phyloP scores from a whole-genome alignment of 139 green algal genomes.

The Klebsormidium nitens region DNA sequence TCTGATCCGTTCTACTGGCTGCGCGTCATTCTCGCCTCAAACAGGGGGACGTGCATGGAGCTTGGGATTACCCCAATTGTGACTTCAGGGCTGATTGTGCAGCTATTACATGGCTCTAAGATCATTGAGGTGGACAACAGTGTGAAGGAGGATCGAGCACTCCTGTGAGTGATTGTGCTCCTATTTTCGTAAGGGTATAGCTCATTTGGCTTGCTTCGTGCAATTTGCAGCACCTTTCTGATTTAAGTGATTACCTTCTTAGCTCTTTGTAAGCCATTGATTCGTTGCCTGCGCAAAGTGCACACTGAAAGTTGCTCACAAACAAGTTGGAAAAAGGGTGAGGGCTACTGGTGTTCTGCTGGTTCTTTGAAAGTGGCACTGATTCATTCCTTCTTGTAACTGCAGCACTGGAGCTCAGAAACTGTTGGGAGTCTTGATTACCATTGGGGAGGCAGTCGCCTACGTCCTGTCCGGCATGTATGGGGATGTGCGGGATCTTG shows the following conservation, averaged over 20 bases:
- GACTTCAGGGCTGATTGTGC: slow-evolving; percentile 93
- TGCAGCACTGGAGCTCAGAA: slow-evolving; percentile 87
- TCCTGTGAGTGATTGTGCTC: slow-evolving; percentile 60
- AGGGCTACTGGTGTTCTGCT: no score
- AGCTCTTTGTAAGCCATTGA: no score
- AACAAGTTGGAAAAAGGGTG: no score
- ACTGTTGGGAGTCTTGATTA: slow-evolving; percentile 97
- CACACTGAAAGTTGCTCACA: no score
- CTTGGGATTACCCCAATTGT: slow-evolving; percentile 96
- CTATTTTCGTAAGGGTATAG: no score
- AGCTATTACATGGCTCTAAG: slow-evolving; percentile 94
- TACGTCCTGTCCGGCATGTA: slow-evolving; percentile 99
- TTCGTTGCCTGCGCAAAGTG: no score
- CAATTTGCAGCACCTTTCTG: no score
- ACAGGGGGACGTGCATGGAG: slow-evolving; percentile 96
- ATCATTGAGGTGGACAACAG: slow-evolving; percentile 97
- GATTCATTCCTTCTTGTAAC: background rate
- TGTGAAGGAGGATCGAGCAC: slow-evolving; percentile 89
- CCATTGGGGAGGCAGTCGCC: slow-evolving; percentile 96
- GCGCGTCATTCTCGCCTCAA: slow-evolving; percentile 96
- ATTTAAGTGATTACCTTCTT: no score
- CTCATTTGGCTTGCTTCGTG: no score
- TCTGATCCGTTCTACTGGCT: slow-evolving; percentile 97
- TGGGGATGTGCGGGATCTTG: slow-evolving; percentile 89
- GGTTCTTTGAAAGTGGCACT: no score